Evolutionary conservation across 1,284 basidiomycete genomes (phyloP).

Genomic region (Omphalotus olearius): DNA sequence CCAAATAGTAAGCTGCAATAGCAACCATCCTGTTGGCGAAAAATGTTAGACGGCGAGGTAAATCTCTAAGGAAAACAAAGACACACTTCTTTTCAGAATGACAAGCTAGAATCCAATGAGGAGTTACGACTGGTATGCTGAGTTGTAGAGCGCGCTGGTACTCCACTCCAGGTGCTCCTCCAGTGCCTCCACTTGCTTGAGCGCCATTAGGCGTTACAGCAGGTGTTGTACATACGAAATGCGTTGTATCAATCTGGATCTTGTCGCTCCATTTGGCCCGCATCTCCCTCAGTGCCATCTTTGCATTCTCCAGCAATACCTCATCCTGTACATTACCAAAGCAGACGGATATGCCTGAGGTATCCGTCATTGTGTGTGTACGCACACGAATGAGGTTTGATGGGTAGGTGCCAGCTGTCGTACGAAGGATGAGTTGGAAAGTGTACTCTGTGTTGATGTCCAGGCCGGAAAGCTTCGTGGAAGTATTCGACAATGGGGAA

Average conservation of each 20-base stretch:
- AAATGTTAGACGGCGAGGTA: background rate
- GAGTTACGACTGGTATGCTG: constrained; percentile 88
- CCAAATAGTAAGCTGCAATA: constrained; percentile 79
- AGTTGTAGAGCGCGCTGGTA: constrained; percentile 89
- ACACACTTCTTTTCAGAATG: constrained; percentile 75
- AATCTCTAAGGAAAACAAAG: constrained; percentile 1
- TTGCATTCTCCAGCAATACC: constrained; percentile 72
- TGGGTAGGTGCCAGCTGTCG: constrained; percentile 84
- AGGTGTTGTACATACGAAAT: constrained; percentile 92
- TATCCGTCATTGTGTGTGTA: constrained; percentile 92
- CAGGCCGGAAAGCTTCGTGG: constrained; percentile 87
- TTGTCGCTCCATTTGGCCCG: constrained; percentile 84
- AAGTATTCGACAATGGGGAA: constrained; percentile 75
- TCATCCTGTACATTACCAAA: constrained; percentile 83
- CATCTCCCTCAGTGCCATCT: constrained; percentile 77
- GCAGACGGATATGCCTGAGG: constrained; percentile 88
- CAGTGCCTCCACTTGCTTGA: constrained; percentile 43
- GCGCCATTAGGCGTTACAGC: constrained; percentile 62
- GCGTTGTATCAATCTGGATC: constrained; percentile 95
- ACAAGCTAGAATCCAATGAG: constrained; percentile 87
- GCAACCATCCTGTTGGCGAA: constrained; percentile 68
- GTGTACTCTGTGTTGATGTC: constrained; percentile 86
- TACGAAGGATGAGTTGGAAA: constrained; percentile 89
- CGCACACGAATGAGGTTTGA: constrained; percentile 79
- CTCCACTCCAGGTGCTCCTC: constrained; percentile 68